A percentile compares a stretch with the other conserved stretches of the same genome.
phyloP scores from a whole-genome alignment of 2,329 filamentous ascomycete genomes.

The Pezicula neosporulosa region DNA sequence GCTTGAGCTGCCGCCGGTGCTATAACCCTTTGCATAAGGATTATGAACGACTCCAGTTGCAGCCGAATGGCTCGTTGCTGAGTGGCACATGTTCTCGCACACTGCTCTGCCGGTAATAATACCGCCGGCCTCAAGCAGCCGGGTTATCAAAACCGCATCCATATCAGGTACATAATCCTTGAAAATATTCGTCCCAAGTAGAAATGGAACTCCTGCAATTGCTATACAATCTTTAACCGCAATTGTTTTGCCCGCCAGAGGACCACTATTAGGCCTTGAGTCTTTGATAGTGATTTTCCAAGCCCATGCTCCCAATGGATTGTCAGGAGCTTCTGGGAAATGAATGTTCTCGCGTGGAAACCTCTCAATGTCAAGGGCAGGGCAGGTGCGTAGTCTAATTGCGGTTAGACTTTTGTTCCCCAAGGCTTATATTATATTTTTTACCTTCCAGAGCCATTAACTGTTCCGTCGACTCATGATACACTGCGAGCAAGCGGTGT shows the following conservation, averaged over 20 bases:
- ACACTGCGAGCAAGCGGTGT: slow-evolving; percentile 33
- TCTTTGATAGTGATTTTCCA: slow-evolving; percentile 43
- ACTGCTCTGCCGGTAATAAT: slow-evolving; percentile 44
- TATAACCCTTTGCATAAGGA: slow-evolving; percentile 38
- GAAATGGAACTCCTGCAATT: slow-evolving; percentile 48
- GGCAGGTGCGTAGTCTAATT: slow-evolving; percentile 24
- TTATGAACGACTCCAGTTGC: slow-evolving; percentile 43
- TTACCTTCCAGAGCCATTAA: slow-evolving; percentile 24
- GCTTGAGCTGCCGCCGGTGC: slow-evolving; percentile 44
- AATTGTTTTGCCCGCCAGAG: slow-evolving; percentile 38
- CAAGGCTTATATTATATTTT: no score
- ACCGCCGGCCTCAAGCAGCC: slow-evolving; percentile 45
- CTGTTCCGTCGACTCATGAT: slow-evolving; percentile 34
- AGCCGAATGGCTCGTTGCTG: slow-evolving; percentile 41
- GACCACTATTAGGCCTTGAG: slow-evolving; percentile 9
- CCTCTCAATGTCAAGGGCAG: slow-evolving; percentile 25
- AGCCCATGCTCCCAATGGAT: slow-evolving; percentile 49
- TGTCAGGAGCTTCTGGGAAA: slow-evolving; percentile 34
- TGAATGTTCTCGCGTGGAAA: slow-evolving; percentile 41
- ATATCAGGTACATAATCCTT: slow-evolving; percentile 43
- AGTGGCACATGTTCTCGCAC: slow-evolving; percentile 50
- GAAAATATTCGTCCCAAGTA: slow-evolving; percentile 42
- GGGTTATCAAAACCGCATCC: slow-evolving; percentile 48
- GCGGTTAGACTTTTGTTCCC: not conserved
- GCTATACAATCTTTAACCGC: slow-evolving; percentile 52